Evolutionary conservation across 495 filamentous ascomycete genomes (phyloP).

Genomic region (Hamigera avellanea): DNA sequence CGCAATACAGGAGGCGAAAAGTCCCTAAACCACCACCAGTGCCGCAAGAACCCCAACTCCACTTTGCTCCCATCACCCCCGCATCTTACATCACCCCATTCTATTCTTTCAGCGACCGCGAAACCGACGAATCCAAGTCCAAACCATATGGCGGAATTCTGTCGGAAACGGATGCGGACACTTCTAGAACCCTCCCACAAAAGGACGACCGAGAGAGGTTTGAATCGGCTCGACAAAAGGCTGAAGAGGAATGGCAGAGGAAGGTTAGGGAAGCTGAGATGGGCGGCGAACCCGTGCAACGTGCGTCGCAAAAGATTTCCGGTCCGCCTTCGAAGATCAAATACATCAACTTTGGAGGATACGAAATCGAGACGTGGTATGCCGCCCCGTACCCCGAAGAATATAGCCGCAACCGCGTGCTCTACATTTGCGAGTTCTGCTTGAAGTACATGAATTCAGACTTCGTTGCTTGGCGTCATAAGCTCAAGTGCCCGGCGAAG

Average conservation of each 20-base stretch:
- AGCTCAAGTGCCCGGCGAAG: slow-evolving; percentile 93
- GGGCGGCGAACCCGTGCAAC: slow-evolving; percentile 34
- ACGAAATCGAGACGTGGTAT: slow-evolving; percentile 98
- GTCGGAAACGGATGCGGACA: slow-evolving; percentile 81
- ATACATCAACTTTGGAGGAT: slow-evolving; percentile 94
- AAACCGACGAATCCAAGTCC: slow-evolving; percentile 75
- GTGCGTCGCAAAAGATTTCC: slow-evolving; percentile 55
- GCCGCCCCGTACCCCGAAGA: slow-evolving; percentile 98
- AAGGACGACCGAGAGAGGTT: slow-evolving; percentile 72
- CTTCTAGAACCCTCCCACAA: slow-evolving; percentile 72
- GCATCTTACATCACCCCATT: slow-evolving; percentile 60
- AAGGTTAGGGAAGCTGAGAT: slow-evolving; percentile 38
- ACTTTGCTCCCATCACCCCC: slow-evolving; percentile 34
- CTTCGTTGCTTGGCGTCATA: slow-evolving; percentile 94
- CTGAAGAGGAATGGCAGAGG: slow-evolving; percentile 81
- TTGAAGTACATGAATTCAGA: slow-evolving; percentile 99
- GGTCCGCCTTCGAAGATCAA: slow-evolving; percentile 92
- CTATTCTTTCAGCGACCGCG: slow-evolving; percentile 75
- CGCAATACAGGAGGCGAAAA: slow-evolving; percentile 24
- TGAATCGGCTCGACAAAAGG: slow-evolving; percentile 74
- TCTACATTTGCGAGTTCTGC: slow-evolving; percentile 98
- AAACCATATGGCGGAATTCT: slow-evolving; percentile 96
- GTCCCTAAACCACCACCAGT: slow-evolving; percentile 23
- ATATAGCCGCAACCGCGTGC: slow-evolving; percentile 86
- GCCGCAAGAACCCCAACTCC: slow-evolving; percentile 25